phyloP scores from a whole-genome alignment of 768 basidiomycete species.

The Russula abietina region DNA sequence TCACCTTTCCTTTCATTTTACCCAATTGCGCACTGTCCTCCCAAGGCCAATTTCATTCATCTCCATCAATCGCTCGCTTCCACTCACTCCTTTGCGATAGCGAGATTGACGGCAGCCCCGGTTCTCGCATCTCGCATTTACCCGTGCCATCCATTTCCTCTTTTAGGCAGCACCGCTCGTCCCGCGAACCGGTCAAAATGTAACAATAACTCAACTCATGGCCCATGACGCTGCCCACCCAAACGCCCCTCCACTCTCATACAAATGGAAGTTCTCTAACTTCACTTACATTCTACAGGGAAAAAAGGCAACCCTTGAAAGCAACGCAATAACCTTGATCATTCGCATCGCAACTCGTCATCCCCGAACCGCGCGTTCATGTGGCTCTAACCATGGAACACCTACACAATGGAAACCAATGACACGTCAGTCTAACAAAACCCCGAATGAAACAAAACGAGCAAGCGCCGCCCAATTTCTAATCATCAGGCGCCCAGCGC shows the following conservation, averaged over 20 bases:
- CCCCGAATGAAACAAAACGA: constrained; percentile 2
- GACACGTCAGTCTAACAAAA: constrained; percentile 6
- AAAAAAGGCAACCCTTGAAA: neutral
- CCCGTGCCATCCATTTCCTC: neutral
- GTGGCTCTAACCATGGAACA: constrained; percentile 80
- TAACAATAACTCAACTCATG: constrained; percentile 2
- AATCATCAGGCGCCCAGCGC: constrained; percentile 9
- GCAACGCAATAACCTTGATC: neutral
- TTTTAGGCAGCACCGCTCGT: constrained; percentile 2
- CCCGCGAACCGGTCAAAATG: constrained; percentile 7
- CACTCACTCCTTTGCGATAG: neutral
- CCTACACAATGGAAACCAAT: constrained; percentile 29
- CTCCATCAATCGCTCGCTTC: neutral
- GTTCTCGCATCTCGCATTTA: neutral
- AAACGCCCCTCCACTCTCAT: neutral
- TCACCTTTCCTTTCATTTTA: neutral
- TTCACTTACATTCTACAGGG: neutral
- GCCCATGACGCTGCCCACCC: neutral
- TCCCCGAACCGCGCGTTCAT: constrained; percentile 52
- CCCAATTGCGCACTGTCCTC: neutral
- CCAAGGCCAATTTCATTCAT: neutral
- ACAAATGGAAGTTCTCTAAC: constrained; percentile 8
- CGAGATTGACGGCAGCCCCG: neutral
- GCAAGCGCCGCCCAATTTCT: constrained; percentile 6
- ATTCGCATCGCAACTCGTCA: constrained; percentile 7